A percentile compares a stretch with the other conserved stretches of the same genome.
These are phyloP conservation scores for Melaleuca quinquenervia DNA, from an alignment of 345 rosid genomes.

Conservation along the genomic window DNA sequence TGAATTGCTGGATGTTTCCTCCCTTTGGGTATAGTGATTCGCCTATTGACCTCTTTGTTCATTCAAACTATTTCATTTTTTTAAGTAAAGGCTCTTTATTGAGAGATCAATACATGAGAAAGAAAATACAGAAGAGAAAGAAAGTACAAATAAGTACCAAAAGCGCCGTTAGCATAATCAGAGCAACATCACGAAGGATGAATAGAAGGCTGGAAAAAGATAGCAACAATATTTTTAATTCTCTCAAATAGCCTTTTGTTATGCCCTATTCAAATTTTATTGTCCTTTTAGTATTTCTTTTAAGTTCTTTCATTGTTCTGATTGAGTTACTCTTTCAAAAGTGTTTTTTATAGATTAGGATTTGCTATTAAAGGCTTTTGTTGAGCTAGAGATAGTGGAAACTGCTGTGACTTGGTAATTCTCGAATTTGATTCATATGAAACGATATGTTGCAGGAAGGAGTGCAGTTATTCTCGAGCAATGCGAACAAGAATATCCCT, in stretches of 20 bases:
- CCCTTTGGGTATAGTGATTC: neutral
- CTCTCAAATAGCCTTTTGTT: neutral
- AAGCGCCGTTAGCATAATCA: neutral
- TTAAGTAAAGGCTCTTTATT: neutral
- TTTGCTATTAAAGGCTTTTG: neutral
- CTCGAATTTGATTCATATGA: neutral
- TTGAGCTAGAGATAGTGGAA: neutral
- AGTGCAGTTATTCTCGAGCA: constrained; percentile 29
- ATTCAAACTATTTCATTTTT: neutral
- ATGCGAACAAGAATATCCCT: constrained; percentile 49
- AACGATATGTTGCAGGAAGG: constrained; percentile 32
- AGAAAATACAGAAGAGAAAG: neutral
- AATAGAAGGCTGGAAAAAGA: constrained; percentile 4
- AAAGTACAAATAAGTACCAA: neutral
- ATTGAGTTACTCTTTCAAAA: neutral
- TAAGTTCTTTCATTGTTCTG: neutral
- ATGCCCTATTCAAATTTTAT: neutral
- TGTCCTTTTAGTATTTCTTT: neutral
- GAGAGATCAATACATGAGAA: neutral
- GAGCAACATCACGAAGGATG: neutral
- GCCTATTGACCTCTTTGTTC: neutral
- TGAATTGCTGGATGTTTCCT: neutral
- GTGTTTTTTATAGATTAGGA: neutral
- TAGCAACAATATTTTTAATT: neutral
- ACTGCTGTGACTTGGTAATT: neutral